Evolutionary conservation across 2,329 filamentous ascomycete genomes (phyloP).

Genomic region (Calonectria naviculata): DNA sequence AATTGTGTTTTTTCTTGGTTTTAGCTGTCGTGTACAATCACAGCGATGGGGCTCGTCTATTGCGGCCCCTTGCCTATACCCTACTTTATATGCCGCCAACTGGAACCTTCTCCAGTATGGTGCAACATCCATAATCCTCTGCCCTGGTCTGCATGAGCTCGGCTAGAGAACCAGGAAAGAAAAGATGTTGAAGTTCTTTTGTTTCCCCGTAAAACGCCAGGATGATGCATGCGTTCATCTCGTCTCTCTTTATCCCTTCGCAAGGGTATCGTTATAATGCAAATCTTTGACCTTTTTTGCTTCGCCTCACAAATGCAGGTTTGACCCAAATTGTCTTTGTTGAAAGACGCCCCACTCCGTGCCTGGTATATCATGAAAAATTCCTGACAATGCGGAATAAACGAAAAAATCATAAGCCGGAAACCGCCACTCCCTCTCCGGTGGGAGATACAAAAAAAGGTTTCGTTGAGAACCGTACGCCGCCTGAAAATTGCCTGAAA

Average conservation of each 20-base stretch:
- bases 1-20: conserved; percentile 37
- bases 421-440: conserved; percentile 49
- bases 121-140: conserved; percentile 31
- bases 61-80: conserved; percentile 19
- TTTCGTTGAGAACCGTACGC: conserved; percentile 62
- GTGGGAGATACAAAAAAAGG: conserved; percentile 47
- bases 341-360: conserved; percentile 57
- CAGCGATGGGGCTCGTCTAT: conserved; percentile 36
- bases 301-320: conserved; percentile 53
- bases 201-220: conserved; percentile 55
- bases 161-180: conserved; percentile 55
- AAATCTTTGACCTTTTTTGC: conserved; percentile 47
- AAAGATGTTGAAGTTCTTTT: conserved; percentile 63
- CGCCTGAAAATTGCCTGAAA: conserved; percentile 49
- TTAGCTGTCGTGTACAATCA: conserved; percentile 38
- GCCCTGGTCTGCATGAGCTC: conserved; percentile 49
- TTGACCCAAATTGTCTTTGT: conserved; percentile 54
- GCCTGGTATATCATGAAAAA: conserved; percentile 49
- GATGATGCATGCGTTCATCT: conserved; percentile 42
- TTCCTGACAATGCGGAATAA: conserved; percentile 38
- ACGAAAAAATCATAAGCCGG: conserved; percentile 46
- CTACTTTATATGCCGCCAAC: conserved; percentile 22
- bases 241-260: conserved; percentile 46
- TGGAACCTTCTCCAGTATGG: conserved; percentile 31
- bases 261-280: conserved; percentile 55